phyloP scores from a whole-genome alignment of 2,329 filamentous ascomycete genomes.

The Aspergillus candidus region DNA sequence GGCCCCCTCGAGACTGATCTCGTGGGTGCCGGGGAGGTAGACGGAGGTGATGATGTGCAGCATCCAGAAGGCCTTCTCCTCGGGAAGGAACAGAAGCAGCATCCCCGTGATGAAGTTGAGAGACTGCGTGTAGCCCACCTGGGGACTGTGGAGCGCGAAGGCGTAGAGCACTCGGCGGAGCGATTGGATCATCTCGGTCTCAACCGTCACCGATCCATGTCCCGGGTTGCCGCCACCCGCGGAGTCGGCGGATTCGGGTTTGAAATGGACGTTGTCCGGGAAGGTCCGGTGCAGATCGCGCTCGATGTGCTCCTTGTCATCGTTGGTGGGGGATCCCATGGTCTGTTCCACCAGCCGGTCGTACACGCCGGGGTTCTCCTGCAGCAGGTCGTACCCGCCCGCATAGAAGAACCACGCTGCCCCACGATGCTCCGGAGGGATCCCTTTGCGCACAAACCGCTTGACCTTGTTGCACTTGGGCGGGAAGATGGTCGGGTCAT shows the following conservation, averaged over 20 bases:
- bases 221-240: conserved; percentile 33
- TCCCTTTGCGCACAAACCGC: conserved; percentile 84
- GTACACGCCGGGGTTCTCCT: conserved; percentile 72
- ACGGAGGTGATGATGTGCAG: conserved; percentile 85
- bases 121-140: conserved; percentile 91
- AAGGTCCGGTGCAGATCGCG: conserved; percentile 90
- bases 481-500: conserved; percentile 70
- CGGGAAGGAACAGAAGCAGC: conserved; percentile 80
- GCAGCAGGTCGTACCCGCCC: conserved; percentile 72
- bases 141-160: conserved; percentile 84
- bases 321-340: conserved; percentile 57
- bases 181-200: conserved; percentile 73
- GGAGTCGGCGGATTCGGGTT: conserved; percentile 48
- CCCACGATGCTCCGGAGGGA: conserved; percentile 90
- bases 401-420: conserved; percentile 97
- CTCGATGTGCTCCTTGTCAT: conserved; percentile 86
- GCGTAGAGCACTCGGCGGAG: conserved; percentile 81
- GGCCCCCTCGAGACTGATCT: conserved; percentile 80
- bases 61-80: conserved; percentile 89
- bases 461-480: conserved; percentile 76
- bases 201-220: conserved; percentile 40
- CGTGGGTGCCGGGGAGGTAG: conserved; percentile 86
- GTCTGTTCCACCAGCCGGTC: conserved; percentile 61
- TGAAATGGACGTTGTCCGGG: conserved; percentile 88
- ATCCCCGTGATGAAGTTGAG: conserved; percentile 92